Percentiles rank a stretch among this genome's conserved stretches.
These are phyloP conservation scores for Boletus rufocinnamomeus DNA, from an alignment of 768 basidiomycete genomes.

Conservation along the genomic window DNA sequence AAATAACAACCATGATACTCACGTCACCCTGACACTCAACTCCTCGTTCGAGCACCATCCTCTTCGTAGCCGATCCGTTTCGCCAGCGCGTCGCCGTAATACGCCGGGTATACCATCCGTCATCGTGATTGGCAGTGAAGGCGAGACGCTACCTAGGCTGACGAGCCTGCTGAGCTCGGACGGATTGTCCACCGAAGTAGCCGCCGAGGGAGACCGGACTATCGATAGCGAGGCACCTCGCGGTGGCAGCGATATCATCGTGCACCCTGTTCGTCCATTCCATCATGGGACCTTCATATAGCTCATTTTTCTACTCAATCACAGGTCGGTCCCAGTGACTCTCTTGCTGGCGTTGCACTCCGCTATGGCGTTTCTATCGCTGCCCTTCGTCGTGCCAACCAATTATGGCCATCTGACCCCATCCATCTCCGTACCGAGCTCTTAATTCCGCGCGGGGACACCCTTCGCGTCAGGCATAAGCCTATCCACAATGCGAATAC, in stretches of 20 bases:
- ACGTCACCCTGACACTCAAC: background rate
- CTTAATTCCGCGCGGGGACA: slow-evolving; percentile 59
- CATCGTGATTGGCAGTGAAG: background rate
- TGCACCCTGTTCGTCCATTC: slow-evolving; percentile 23
- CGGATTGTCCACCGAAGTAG: background rate
- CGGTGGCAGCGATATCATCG: background rate
- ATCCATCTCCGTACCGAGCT: slow-evolving; percentile 85
- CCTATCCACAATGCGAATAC: background rate
- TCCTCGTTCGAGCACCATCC: slow-evolving; percentile 18
- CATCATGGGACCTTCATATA: background rate
- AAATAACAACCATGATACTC: background rate
- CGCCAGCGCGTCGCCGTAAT: background rate
- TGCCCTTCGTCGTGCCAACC: slow-evolving; percentile 84
- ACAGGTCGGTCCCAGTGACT: slow-evolving; percentile 73
- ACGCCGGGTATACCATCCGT: background rate
- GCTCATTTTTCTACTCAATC: slow-evolving; percentile 2
- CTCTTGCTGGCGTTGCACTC: slow-evolving; percentile 83
- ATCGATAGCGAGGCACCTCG: background rate
- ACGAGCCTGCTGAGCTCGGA: slow-evolving; percentile 2
- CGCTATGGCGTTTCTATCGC: slow-evolving; percentile 86
- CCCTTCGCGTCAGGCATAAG: slow-evolving; percentile 8
- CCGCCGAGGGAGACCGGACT: background rate
- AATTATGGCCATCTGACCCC: slow-evolving; percentile 91
- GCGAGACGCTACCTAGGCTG: slow-evolving; percentile 8
- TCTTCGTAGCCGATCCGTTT: slow-evolving; percentile 17